These are phyloP conservation scores for Darksidea phi DNA, from an alignment of 495 filamentous ascomycete species.

Conservation along the genomic window DNA sequence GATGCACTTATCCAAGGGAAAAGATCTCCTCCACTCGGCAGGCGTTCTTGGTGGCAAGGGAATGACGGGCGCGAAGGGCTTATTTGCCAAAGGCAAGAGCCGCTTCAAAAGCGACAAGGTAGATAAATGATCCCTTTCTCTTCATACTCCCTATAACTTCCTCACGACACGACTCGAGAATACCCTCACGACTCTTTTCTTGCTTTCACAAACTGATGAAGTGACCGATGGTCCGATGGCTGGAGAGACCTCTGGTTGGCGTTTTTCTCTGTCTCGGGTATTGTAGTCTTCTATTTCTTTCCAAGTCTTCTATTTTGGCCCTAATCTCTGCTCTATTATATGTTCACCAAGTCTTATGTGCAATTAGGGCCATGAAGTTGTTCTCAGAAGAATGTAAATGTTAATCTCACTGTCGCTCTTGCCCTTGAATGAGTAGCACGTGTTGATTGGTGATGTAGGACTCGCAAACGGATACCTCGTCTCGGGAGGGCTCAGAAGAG, in stretches of 20 bases:
- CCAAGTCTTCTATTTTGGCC: conserved; percentile 8
- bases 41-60: conserved; percentile 69
- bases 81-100: conserved; percentile 82
- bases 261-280: conserved; percentile 8
- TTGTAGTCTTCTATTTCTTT: background rate
- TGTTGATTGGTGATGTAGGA: conserved; percentile 37
- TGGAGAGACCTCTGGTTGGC: conserved; percentile 1
- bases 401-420: conserved; percentile 23
- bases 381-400: conserved; percentile 24
- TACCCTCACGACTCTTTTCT: conserved; percentile 17
- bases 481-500: conserved; percentile 26
- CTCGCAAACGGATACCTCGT: conserved; percentile 15
- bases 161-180: conserved; percentile 6
- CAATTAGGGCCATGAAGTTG: background rate
- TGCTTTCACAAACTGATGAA: conserved; percentile 3
- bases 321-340: conserved; percentile 3
- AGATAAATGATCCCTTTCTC: conserved; percentile 58
- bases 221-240: conserved; percentile 9
- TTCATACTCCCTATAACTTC: conserved; percentile 8
- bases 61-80: conserved; percentile 75
- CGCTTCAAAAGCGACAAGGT: conserved; percentile 81
- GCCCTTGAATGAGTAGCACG: conserved; percentile 13
- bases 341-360: background rate
- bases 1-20: conserved; percentile 57
- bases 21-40: conserved; percentile 79